Conservation (phyloP, 1,139 yeast species). For the Entelexis paramagnoliae region DNA sequence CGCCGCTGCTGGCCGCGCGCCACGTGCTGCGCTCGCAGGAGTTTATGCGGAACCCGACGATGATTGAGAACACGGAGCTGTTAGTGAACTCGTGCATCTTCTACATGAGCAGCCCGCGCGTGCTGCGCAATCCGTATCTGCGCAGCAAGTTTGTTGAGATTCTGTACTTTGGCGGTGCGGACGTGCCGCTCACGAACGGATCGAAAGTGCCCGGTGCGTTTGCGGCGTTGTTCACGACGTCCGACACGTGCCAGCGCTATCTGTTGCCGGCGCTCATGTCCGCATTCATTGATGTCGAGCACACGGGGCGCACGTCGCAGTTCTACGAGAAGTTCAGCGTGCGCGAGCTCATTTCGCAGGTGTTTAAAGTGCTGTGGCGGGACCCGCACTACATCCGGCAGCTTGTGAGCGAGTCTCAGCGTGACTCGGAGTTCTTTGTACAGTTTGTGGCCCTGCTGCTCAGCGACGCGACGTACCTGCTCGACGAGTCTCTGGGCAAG, state of each 20-base stretch:
- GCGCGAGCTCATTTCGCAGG: conserved; percentile 74
- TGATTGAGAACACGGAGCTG: conserved; percentile 12
- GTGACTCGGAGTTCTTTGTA: conserved; percentile 64
- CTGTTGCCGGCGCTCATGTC: conserved; percentile 74
- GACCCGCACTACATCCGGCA: conserved; percentile 57
- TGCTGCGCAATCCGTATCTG: conserved; percentile 85
- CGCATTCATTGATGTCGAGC: conserved; percentile 88
- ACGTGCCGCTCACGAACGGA: conserved; percentile 30
- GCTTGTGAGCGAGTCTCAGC: conserved; percentile 55
- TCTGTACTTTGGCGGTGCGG: conserved; percentile 52
- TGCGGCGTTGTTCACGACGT: conserved; percentile 52
- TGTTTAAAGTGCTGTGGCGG: conserved; percentile 77
- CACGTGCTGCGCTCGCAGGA: conserved; percentile 49
- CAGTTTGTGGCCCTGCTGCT: conserved; percentile 88
- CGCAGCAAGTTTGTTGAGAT: conserved; percentile 77
- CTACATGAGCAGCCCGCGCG: conserved; percentile 72
- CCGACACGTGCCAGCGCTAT: conserved; percentile 53
- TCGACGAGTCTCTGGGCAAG: conserved; percentile 83
- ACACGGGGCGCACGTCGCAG: conserved; percentile 90
- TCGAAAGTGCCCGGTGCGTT: conserved; percentile 56
- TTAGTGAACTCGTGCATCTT: conserved; percentile 65
- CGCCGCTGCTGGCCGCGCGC: conserved; percentile 64
- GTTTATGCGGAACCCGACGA: conserved; percentile 24
- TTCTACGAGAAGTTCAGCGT: conserved; percentile 92
- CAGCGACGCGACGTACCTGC: conserved; percentile 81